Conservation (phyloP, 225 moss, liverwort and hornwort species). For the Neckera pumila region DNA sequence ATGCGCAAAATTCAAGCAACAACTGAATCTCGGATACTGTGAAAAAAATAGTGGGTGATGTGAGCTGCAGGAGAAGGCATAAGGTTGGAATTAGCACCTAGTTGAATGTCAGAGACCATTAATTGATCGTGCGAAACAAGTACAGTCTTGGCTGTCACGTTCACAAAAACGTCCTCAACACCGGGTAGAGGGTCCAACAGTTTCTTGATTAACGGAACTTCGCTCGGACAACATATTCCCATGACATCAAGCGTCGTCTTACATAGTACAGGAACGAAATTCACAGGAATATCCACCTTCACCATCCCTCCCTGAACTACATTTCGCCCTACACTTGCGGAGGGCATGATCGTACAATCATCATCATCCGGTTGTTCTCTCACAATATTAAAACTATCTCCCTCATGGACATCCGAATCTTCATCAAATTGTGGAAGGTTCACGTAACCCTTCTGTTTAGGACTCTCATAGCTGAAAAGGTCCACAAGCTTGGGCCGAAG, state of each 20-base stretch:
- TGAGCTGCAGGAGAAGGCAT: background rate
- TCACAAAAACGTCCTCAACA: slow-evolving; percentile 78
- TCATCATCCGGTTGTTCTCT: slow-evolving; percentile 21
- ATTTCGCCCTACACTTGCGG: slow-evolving; percentile 29
- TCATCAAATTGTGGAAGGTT: slow-evolving; percentile 31
- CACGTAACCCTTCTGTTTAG: slow-evolving; percentile 56
- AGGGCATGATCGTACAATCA: slow-evolving; percentile 33
- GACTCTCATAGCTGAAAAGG: slow-evolving; percentile 75
- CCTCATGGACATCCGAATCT: background rate
- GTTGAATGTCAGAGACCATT: slow-evolving; percentile 53
- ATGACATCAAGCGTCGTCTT: slow-evolving; percentile 85
- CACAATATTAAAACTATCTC: background rate
- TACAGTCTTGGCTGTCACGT: slow-evolving; percentile 65
- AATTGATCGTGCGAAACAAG: slow-evolving; percentile 66
- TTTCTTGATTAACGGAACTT: slow-evolving; percentile 78
- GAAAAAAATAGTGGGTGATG: background rate
- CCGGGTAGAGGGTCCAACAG: slow-evolving; percentile 68
- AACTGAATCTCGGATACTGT: background rate
- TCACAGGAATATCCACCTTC: slow-evolving; percentile 55
- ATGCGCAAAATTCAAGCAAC: background rate
- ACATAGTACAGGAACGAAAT: slow-evolving; percentile 24
- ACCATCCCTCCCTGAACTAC: slow-evolving; percentile 52
- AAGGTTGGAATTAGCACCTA: slow-evolving; percentile 39
- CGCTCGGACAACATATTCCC: slow-evolving; percentile 91
- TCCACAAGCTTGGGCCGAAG: slow-evolving; percentile 48